Evolutionary conservation across 306 rosid genomes (phyloP), one percentile per base, ranked within the genome.

Genomic region (Gastrolobium villosum): DNA sequence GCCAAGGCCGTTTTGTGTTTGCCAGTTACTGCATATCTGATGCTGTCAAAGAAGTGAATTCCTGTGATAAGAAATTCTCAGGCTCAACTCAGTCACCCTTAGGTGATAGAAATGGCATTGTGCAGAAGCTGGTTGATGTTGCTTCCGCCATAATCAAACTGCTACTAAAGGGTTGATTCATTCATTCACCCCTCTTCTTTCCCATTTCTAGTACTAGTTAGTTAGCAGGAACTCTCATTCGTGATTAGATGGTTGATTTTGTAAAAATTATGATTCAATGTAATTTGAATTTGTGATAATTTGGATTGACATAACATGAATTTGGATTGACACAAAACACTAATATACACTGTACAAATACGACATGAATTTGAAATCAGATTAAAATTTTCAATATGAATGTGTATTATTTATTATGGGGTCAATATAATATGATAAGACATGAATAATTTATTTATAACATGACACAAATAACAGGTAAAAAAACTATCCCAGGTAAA

Each of bases 21-120:
- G 94, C 94, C 34, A 72, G 79, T 37, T 89, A 86, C 43, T 90
- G 93, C 53, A 69, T 90, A 5, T 59, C 89, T 68, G 89, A 87
- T 81, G 89, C 85, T 26, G 81, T 84, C 15, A 91, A 89, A 70
- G 86, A 91, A 55, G 82, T 92, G 5, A 39, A 6, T 41, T 67
- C 75, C 2, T 90, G 98, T 36, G 86, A 89, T 36, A 89, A 79
- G 74, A 86, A 72, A 43, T 79, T 88, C 52, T 54, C 81, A 1
- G 78, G 70, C 4, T 31, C 67, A 0, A 0, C 20, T 32, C 0
- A 43, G 6, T 56, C 92, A 2, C 83, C 88, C 0, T 40, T 91
- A 48, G 75, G 85, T 11, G 87, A 85, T 41, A 39, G 87, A 82
- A 91, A 84, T 55, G 63, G 41, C 43, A 44, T 89, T 53, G 81